Percentiles rank a stretch among this genome's conserved stretches.
These are phyloP conservation scores for Ramaria sp. DNA, from an alignment of 768 basidiomycete species.

Conservation along the genomic window DNA sequence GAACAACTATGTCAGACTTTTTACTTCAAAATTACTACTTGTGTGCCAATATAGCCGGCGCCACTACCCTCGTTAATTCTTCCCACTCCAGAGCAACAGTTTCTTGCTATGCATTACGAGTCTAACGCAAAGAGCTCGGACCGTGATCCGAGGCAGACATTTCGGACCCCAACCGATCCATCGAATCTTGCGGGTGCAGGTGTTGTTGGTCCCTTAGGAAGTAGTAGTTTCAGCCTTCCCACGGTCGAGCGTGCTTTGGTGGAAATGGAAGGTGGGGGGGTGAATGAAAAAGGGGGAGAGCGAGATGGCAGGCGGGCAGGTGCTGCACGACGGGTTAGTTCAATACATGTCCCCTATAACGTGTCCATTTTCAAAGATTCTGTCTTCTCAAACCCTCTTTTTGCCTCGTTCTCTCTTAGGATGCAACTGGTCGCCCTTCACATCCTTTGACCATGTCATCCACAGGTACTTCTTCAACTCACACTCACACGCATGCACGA, in stretches of 20 bases:
- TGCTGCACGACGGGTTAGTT: neutral
- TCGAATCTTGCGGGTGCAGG: slow-evolving; percentile 42
- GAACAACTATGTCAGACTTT: slow-evolving; percentile 12
- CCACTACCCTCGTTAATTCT: slow-evolving; percentile 68
- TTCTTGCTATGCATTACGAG: slow-evolving; percentile 86
- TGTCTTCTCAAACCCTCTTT: neutral
- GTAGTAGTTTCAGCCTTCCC: slow-evolving; percentile 75
- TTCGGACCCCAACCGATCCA: slow-evolving; percentile 61
- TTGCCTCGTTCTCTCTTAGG: slow-evolving; percentile 2
- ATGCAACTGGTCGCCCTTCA: neutral
- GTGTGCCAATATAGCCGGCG: slow-evolving; percentile 34
- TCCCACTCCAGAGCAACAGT: slow-evolving; percentile 80
- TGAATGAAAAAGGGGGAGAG: neutral
- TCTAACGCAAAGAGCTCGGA: slow-evolving; percentile 84
- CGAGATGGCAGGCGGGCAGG: neutral
- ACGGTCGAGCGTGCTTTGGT: slow-evolving; percentile 78
- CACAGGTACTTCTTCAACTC: slow-evolving; percentile 5
- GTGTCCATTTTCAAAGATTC: neutral
- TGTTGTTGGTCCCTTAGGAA: slow-evolving; percentile 88
- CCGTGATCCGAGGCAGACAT: slow-evolving; percentile 79
- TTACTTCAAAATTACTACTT: neutral
- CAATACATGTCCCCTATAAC: neutral
- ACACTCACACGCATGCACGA: slow-evolving; percentile 3
- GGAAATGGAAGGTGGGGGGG: slow-evolving; percentile 68
- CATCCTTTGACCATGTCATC: slow-evolving; percentile 4